Conservation (phyloP, 176 grass and related monocot species). For the Paspalum vaginatum region DNA sequence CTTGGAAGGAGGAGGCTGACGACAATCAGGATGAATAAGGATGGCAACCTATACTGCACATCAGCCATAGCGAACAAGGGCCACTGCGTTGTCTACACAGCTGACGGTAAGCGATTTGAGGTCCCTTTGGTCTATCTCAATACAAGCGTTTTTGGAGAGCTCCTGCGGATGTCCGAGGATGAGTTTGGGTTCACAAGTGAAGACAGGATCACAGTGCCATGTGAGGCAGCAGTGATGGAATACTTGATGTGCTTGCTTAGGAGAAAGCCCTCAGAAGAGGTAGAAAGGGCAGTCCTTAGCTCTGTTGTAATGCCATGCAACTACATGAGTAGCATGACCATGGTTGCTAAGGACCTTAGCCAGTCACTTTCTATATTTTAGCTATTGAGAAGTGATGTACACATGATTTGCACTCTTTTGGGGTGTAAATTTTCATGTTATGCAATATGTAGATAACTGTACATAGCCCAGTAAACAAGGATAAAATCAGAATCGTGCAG, state of each 20-base stretch:
- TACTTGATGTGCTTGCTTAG: slow-evolving; percentile 62
- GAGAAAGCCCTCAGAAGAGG: slow-evolving; percentile 55
- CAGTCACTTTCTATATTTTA: slow-evolving; percentile 52
- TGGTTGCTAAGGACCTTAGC: slow-evolving; percentile 26
- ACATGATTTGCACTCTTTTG: background rate
- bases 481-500: slow-evolving; percentile 2
- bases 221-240: slow-evolving; percentile 62
- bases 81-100: slow-evolving; percentile 51
- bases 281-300: slow-evolving; percentile 59
- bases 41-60: slow-evolving; percentile 14
- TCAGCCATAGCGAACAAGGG: slow-evolving; percentile 47
- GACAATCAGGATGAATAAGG: background rate
- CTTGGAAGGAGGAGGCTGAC: slow-evolving; percentile 37
- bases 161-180: slow-evolving; percentile 59
- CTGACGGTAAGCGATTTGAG: slow-evolving; percentile 53
- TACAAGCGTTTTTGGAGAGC: slow-evolving; percentile 47
- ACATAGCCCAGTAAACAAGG: slow-evolving; percentile 21
- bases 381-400: slow-evolving; percentile 22
- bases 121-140: slow-evolving; percentile 56
- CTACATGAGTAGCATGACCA: slow-evolving; percentile 38
- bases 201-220: slow-evolving; percentile 61
- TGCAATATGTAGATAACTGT: slow-evolving; percentile 38
- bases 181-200: slow-evolving; percentile 57
- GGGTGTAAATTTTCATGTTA: background rate
- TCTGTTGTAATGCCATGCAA: slow-evolving; percentile 53